Evolutionary conservation across 805 yeast genomes (phyloP).

Genomic region (Candida sithepensis): DNA sequence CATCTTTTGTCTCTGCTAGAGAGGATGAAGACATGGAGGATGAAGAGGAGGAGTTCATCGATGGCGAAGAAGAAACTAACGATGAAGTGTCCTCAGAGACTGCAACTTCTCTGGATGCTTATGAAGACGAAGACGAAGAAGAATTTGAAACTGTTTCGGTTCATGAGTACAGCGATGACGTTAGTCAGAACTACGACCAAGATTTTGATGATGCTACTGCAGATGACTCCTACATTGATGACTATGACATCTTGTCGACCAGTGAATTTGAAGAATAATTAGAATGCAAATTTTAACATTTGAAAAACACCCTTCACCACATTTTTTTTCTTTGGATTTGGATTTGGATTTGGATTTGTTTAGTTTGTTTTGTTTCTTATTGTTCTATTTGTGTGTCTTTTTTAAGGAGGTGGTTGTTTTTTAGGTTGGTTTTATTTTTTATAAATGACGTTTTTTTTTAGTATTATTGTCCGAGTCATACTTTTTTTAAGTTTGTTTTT

Average conservation of each 20-base stretch:
- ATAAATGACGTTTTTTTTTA: too few relatives aligned
- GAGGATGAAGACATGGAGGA: neutral
- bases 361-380: neutral
- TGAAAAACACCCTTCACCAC: neutral
- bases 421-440: too few relatives aligned
- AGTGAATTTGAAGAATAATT: constrained; percentile 16
- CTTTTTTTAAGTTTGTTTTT: too few relatives aligned
- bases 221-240: constrained; percentile 11
- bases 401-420: too few relatives aligned
- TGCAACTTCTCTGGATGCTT: neutral
- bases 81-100: neutral
- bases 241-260: constrained; percentile 23
- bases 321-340: neutral
- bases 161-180: neutral
- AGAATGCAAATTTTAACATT: neutral
- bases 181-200: constrained; percentile 1
- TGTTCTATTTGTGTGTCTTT: too few relatives aligned
- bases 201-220: neutral
- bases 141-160: too few relatives aligned
- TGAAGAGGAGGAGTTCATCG: neutral
- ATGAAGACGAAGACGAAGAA: constrained; percentile 2
- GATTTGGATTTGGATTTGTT: neutral
- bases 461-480: too few relatives aligned
- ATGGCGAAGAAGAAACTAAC: neutral
- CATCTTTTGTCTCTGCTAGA: neutral